Percentiles rank a stretch among this genome's conserved stretches.
Conservation (phyloP, 371 early-diverging fungal species). For the Dichotomocladium elegans region DNA sequence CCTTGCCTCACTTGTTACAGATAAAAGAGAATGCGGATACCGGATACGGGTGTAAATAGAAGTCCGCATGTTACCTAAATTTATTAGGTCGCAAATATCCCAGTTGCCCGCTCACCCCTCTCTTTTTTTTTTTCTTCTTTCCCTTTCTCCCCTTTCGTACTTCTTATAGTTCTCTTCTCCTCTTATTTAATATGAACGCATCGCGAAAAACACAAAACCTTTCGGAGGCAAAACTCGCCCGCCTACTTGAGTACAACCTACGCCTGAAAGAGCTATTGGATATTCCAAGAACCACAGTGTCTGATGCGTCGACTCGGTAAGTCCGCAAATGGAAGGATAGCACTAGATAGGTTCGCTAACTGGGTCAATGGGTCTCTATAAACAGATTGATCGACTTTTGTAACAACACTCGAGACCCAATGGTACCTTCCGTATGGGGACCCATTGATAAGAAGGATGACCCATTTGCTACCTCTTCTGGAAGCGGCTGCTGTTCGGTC, state of each 20-base stretch:
- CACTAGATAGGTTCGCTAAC: background rate
- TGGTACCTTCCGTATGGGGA: slow-evolving; percentile 83
- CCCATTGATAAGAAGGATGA: slow-evolving; percentile 68
- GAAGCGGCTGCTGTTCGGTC: slow-evolving; percentile 39
- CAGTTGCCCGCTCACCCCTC: background rate
- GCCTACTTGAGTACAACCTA: slow-evolving; percentile 72
- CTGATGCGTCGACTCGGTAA: slow-evolving; percentile 57
- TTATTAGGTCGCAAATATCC: too few species aligned
- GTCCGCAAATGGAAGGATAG: background rate
- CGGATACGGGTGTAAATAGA: too few species aligned
- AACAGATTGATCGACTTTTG: slow-evolving; percentile 56
- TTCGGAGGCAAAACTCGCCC: slow-evolving; percentile 69
- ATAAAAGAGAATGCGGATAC: too few species aligned
- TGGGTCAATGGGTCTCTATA: slow-evolving; percentile 8
- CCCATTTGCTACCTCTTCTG: slow-evolving; percentile 66
- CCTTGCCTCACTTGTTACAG: too few species aligned
- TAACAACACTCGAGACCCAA: slow-evolving; percentile 54
- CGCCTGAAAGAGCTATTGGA: slow-evolving; percentile 78
- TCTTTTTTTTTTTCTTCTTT: background rate
- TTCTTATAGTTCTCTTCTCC: background rate
- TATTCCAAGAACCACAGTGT: slow-evolving; percentile 71
- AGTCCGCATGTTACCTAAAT: too few species aligned
- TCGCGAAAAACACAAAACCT: slow-evolving; percentile 31
- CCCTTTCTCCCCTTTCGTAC: background rate
- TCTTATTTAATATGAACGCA: background rate